Conservation (phyloP, 208 protist genomes). For the Porcisia hertigi region DNA sequence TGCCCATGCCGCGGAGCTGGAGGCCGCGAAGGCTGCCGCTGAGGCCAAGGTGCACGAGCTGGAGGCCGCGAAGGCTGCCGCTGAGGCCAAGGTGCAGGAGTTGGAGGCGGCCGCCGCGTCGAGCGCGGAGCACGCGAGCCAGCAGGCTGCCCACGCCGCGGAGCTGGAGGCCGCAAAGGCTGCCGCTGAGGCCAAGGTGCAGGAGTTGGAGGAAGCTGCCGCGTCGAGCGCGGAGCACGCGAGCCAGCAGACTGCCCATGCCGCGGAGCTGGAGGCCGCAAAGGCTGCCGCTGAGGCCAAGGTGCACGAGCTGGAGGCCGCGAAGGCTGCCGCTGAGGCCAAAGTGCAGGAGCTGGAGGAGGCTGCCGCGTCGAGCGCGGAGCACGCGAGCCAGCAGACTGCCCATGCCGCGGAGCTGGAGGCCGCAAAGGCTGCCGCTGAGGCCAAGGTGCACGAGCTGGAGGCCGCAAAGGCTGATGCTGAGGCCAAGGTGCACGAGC, state of each 20-base stretch:
- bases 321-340: constrained; percentile 4
- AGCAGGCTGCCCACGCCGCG: no score
- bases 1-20: constrained; percentile 5
- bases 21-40: neutral
- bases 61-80: constrained; percentile 5
- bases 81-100: neutral
- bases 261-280: neutral
- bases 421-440: neutral
- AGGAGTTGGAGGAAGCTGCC: neutral
- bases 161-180: constrained; percentile 8
- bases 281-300: neutral
- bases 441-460: constrained; percentile 3
- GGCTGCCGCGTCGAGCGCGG: neutral
- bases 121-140: neutral
- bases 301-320: constrained; percentile 8
- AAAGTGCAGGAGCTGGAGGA: constrained; percentile 15
- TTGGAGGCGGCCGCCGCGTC: neutral
- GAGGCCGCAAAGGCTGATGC: neutral
- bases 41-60: neutral
- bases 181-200: neutral
- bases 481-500: neutral
- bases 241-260: neutral
- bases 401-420: constrained; percentile 8
- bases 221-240: neutral
- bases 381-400: neutral